A percentile compares a stretch with the other conserved stretches of the same genome.
Evolutionary conservation across 345 rosid species (phyloP).

Genomic region (Bruguiera sexangula): DNA sequence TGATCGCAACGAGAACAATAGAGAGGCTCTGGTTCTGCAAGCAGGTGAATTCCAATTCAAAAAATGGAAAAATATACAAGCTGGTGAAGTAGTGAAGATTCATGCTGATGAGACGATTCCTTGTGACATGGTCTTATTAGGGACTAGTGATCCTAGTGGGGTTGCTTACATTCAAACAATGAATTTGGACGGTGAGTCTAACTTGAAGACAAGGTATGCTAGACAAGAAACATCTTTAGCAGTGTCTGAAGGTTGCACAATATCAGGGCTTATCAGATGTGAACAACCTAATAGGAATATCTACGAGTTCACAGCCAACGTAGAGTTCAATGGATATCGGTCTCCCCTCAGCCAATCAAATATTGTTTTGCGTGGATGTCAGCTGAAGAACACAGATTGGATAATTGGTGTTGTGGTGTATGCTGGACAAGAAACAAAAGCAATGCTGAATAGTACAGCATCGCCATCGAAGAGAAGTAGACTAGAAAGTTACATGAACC

Average conservation of each 20-base stretch:
- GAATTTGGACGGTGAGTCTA: constrained; percentile 81
- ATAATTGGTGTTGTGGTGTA: constrained; percentile 70
- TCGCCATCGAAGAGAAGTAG: constrained; percentile 77
- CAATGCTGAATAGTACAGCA: constrained; percentile 73
- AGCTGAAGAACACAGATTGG: constrained; percentile 73
- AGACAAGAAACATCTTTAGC: constrained; percentile 58
- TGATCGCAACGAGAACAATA: constrained; percentile 65
- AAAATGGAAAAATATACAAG: constrained; percentile 62
- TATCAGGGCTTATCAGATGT: constrained; percentile 62
- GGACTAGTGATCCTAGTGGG: constrained; percentile 69
- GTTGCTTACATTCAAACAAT: constrained; percentile 77
- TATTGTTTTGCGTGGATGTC: constrained; percentile 75
- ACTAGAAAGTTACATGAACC: constrained; percentile 68
- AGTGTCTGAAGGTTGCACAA: constrained; percentile 35
- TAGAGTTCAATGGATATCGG: constrained; percentile 59
- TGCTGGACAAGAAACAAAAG: constrained; percentile 81
- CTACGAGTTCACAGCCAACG: constrained; percentile 71
- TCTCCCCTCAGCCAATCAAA: constrained; percentile 67
- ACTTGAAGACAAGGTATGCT: constrained; percentile 75
- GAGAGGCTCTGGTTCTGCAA: constrained; percentile 57
- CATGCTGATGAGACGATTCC: constrained; percentile 58
- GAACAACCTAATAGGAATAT: constrained; percentile 79
- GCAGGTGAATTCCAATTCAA: constrained; percentile 41
- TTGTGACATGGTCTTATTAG: constrained; percentile 68
- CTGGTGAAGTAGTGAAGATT: constrained; percentile 66